Evolutionary conservation across 208 protist species (phyloP).

Genomic region (Wallacemonas rigidus): DNA sequence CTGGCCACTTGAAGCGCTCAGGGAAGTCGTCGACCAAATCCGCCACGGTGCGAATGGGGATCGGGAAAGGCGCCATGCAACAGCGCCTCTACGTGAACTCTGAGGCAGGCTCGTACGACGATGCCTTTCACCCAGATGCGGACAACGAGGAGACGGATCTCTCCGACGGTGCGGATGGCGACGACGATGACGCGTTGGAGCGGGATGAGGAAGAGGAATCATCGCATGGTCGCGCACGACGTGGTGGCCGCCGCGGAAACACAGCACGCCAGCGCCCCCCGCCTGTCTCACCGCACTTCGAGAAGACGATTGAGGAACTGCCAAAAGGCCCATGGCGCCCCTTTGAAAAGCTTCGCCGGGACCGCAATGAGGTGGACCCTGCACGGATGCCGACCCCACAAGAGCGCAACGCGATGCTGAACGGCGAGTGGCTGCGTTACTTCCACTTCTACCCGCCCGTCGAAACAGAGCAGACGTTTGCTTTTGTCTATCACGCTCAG

Average conservation of each 20-base stretch:
- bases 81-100: background rate
- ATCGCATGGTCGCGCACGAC: background rate
- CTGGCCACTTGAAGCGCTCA: constrained; percentile 3
- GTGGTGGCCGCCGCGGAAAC: background rate
- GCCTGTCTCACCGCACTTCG: constrained; percentile 5
- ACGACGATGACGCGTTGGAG: background rate
- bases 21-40: constrained; percentile 1
- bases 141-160: constrained; percentile 9
- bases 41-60: background rate
- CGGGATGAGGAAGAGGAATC: background rate
- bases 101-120: constrained; percentile 3
- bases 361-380: constrained; percentile 27
- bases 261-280: background rate
- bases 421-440: constrained; percentile 85
- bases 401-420: constrained; percentile 72
- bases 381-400: constrained; percentile 63
- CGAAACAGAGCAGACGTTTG: constrained; percentile 52
- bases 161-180: background rate
- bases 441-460: constrained; percentile 75
- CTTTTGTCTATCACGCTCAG: constrained; percentile 85
- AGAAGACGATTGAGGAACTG: constrained; percentile 39
- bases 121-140: background rate
- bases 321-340: constrained; percentile 76
- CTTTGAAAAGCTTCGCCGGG: constrained; percentile 62
- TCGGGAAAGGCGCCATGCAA: constrained; percentile 1